Conservation (phyloP, 1,139 yeast species). For the Saccharomyces hybrid region DNA sequence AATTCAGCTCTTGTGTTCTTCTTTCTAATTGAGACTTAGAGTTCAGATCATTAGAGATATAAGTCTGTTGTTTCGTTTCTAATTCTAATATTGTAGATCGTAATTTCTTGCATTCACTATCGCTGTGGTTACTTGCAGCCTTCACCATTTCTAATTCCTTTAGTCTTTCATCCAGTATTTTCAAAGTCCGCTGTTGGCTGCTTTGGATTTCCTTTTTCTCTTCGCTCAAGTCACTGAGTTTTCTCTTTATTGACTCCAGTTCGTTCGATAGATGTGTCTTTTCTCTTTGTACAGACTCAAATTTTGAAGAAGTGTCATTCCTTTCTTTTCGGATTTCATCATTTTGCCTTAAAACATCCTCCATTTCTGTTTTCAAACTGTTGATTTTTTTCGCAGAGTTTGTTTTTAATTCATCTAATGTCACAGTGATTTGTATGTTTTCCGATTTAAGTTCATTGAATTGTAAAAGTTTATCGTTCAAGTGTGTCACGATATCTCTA, state of each 20-base stretch:
- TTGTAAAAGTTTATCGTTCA: background rate
- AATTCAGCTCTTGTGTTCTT: slow-evolving; percentile 34
- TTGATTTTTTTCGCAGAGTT: slow-evolving; percentile 30
- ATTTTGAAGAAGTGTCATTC: background rate
- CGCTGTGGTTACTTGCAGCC: slow-evolving; percentile 4
- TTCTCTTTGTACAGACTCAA: background rate
- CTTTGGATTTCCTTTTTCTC: slow-evolving; percentile 41
- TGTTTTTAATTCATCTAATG: slow-evolving; percentile 47
- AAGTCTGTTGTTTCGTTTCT: slow-evolving; percentile 34
- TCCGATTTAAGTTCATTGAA: slow-evolving; percentile 9
- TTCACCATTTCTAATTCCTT: slow-evolving; percentile 8
- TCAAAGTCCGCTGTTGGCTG: slow-evolving; percentile 9
- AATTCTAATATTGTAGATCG: slow-evolving; percentile 32
- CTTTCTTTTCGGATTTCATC: slow-evolving; percentile 4
- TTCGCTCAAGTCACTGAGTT: slow-evolving; percentile 27
- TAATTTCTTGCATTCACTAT: slow-evolving; percentile 23
- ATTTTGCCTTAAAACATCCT: slow-evolving; percentile 29
- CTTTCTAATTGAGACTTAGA: slow-evolving; percentile 37
- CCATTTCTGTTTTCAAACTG: slow-evolving; percentile 47
- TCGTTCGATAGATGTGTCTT: background rate
- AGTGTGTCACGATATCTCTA: background rate
- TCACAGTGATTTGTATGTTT: slow-evolving; percentile 28
- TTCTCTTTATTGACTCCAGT: background rate
- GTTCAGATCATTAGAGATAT: slow-evolving; percentile 31
- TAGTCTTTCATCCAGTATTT: slow-evolving; percentile 30